These are phyloP conservation scores for Chaetothyriales sp. DNA, from an alignment of 2,329 filamentous ascomycete species.

Conservation along the genomic window DNA sequence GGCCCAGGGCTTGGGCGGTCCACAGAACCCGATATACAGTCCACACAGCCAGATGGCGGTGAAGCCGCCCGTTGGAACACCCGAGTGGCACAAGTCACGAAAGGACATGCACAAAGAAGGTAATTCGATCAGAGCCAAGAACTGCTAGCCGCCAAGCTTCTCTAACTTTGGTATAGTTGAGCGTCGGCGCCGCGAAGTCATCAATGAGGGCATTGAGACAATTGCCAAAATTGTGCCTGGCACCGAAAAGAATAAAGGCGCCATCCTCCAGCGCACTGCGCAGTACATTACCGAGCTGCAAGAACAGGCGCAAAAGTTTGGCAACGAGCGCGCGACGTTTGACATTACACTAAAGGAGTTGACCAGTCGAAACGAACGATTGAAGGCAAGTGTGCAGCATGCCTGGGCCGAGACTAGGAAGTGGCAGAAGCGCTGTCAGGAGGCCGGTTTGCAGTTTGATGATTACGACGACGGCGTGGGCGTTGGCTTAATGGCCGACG, in stretches of 20 bases:
- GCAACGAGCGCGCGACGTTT: slow-evolving; percentile 33
- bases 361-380: slow-evolving; percentile 83
- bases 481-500: background rate
- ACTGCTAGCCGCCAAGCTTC: background rate
- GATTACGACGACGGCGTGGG: slow-evolving; percentile 25
- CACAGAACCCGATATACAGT: slow-evolving; percentile 7
- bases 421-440: slow-evolving; percentile 34
- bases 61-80: slow-evolving; percentile 86
- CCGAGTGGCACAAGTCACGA: slow-evolving; percentile 94
- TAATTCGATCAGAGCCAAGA: slow-evolving; percentile 30
- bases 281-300: slow-evolving; percentile 78
- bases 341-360: slow-evolving; percentile 58
- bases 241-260: slow-evolving; percentile 98
- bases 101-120: slow-evolving; percentile 99
- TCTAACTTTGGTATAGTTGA: slow-evolving; percentile 50
- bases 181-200: slow-evolving; percentile 88
- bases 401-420: slow-evolving; percentile 74
- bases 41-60: slow-evolving; percentile 25
- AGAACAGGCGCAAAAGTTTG: slow-evolving; percentile 17
- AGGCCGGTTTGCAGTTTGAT: slow-evolving; percentile 36
- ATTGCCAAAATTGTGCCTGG: slow-evolving; percentile 94
- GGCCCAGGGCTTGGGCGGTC: slow-evolving; percentile 21
- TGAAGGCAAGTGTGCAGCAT: slow-evolving; percentile 81
- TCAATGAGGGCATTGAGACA: slow-evolving; percentile 98
- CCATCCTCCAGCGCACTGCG: slow-evolving; percentile 83